phyloP scores from a whole-genome alignment of 208 protist species.

The Wallacemonas sp. region DNA sequence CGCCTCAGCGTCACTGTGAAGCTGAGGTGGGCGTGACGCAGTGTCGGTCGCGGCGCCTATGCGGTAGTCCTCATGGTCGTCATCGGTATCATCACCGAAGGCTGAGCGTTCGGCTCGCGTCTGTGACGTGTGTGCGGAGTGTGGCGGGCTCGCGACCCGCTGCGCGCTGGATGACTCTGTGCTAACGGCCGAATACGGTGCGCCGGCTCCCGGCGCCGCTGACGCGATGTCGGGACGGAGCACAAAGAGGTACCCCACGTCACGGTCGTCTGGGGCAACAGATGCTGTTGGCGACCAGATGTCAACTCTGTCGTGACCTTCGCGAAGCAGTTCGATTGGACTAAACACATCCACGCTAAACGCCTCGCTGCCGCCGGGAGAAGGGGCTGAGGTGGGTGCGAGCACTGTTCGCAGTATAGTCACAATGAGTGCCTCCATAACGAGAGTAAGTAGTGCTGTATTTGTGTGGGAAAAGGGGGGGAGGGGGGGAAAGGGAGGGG shows the following conservation, averaged over 20 bases:
- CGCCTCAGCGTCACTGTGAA: not conserved
- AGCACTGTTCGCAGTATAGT: not conserved
- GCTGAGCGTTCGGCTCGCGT: not conserved
- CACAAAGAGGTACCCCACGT: not conserved
- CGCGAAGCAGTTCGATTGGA: constrained; percentile 9
- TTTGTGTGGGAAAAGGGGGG: too few relatives aligned
- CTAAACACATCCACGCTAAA: constrained; percentile 1
- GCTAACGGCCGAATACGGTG: too few relatives aligned
- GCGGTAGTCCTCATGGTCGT: not conserved
- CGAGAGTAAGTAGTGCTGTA: not conserved
- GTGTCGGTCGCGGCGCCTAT: not conserved
- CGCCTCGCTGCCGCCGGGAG: not conserved
- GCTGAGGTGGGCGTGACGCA: not conserved
- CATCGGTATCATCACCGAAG: not conserved
- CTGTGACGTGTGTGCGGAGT: not conserved
- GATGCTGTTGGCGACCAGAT: not conserved
- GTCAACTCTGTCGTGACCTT: not conserved
- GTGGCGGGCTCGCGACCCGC: too few relatives aligned
- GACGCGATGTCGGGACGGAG: not conserved
- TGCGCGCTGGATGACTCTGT: too few relatives aligned
- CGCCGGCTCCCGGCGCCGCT: not conserved
- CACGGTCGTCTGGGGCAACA: constrained; percentile 1
- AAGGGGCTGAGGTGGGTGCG: not conserved
- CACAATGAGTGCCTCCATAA: not conserved
- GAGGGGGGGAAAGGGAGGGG: too few relatives aligned